Evolutionary conservation across 1,284 basidiomycete genomes (phyloP).

Genomic region (Rhizoctonia solani): DNA sequence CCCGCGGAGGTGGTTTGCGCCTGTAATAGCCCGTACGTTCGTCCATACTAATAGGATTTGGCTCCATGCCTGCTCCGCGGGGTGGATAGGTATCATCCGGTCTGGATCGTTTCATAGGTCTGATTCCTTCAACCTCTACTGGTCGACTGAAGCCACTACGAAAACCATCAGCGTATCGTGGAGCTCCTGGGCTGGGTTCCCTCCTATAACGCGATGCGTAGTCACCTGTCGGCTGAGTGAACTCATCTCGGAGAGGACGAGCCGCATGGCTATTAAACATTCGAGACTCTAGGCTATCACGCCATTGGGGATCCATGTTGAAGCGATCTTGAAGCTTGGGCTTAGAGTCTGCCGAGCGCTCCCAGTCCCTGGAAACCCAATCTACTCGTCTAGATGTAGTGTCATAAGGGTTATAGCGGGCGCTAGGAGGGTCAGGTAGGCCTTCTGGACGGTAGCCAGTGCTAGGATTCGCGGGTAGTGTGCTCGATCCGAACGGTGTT

Average conservation of each 20-base stretch:
- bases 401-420: conserved; percentile 14
- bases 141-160: conserved; percentile 16
- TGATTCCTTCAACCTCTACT: conserved; percentile 8
- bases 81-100: conserved; percentile 10
- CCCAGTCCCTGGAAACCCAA: conserved; percentile 20
- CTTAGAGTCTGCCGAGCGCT: conserved; percentile 5
- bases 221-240: background rate
- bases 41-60: conserved; percentile 1
- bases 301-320: conserved; percentile 12
- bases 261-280: background rate
- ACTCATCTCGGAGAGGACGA: background rate
- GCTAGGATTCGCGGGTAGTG: conserved; percentile 2
- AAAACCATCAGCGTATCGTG: conserved; percentile 12
- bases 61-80: conserved; percentile 3
- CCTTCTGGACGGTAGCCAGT: conserved; percentile 25
- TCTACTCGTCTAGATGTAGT: background rate
- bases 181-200: conserved; percentile 2
- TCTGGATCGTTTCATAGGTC: conserved; percentile 27
- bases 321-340: conserved; percentile 29
- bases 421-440: background rate
- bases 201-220: background rate
- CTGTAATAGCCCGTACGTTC: conserved; percentile 4
- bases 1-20: conserved; percentile 3
- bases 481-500: conserved; percentile 15
- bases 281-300: background rate